Evolutionary conservation across 2,329 filamentous ascomycete species (phyloP).

Genomic region (Ilyonectria destructans): DNA sequence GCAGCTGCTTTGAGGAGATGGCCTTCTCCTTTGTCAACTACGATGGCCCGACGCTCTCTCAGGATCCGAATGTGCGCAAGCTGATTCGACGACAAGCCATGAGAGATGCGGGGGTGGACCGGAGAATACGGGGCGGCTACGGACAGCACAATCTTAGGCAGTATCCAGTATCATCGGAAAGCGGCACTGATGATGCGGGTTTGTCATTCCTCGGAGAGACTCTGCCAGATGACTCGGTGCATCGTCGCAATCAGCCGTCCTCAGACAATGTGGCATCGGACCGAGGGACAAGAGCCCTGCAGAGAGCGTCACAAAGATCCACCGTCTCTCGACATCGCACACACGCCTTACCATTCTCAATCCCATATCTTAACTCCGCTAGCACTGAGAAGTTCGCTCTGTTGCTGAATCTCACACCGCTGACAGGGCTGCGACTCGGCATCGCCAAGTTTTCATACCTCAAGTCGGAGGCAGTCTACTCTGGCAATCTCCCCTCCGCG

Average conservation of each 20-base stretch:
- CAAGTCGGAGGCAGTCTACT: slow-evolving; percentile 6
- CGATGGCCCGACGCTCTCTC: slow-evolving; percentile 18
- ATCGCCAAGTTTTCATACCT: slow-evolving; percentile 16
- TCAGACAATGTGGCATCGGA: background rate
- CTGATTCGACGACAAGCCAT: slow-evolving; percentile 33
- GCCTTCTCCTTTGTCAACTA: slow-evolving; percentile 33
- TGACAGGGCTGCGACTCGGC: slow-evolving; percentile 27
- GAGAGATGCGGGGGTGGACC: slow-evolving; percentile 20
- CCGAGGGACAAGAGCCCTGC: background rate
- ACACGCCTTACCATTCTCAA: slow-evolving; percentile 7
- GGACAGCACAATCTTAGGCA: slow-evolving; percentile 30
- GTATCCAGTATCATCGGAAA: slow-evolving; percentile 16
- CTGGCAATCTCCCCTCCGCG: background rate
- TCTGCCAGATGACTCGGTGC: background rate
- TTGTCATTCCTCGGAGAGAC: background rate
- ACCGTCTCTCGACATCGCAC: background rate
- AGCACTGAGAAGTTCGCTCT: slow-evolving; percentile 11
- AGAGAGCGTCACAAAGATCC: background rate
- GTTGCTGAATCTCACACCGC: slow-evolving; percentile 23
- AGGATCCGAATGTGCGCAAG: slow-evolving; percentile 26
- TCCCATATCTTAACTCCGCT: slow-evolving; percentile 9
- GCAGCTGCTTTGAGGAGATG: background rate
- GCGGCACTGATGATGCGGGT: background rate
- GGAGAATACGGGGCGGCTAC: slow-evolving; percentile 22
- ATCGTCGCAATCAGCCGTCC: background rate